Evolutionary conservation across 805 yeast genomes (phyloP), one percentile per base, ranked within the genome.

Genomic region (Yamadazyma scolyti): DNA sequence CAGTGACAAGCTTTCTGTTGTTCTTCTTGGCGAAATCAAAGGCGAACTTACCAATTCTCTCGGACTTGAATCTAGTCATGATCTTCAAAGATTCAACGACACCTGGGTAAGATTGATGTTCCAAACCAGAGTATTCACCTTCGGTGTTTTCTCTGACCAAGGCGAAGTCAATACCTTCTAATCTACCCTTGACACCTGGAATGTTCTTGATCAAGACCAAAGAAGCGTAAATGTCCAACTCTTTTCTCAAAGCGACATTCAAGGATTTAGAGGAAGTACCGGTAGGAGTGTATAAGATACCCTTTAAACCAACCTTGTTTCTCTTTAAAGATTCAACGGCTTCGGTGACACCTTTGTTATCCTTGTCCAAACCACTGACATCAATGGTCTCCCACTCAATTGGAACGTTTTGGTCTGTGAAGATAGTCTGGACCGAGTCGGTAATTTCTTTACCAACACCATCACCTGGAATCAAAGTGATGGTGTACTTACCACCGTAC

Each of bases 141-240:
- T 90, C 97, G 48, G 97, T 90, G 75, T 93, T 93, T 69, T 93
- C 98, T 75, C 98, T 87, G 58, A 93, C 94, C 46, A 93, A 74
- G 23, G 89, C 96, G 56, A 90, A 76, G 68, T 89, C 96, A 45
- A 90, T 85, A 47, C 84, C 88, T 41, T 82, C 75, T 57, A 88
- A 76, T 64, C 89, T 86, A 39, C 95, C 81, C 63, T 86, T 75
- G 44, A 89, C 95, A 62, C 97, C 97, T 40, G 94, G 93, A 41
- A 93, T 77, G 65, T 85, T 83, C 71, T 89, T 87, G 73, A 88
- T 87, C 50, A 88, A 73, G n/a, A 93, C 94, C 44, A 90, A 76
- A 20, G 95, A 85, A 37, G 98, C 98, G 56, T 82, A 93, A 52
- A 90, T 86, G 64, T 93, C 97, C 50, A 90, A 74, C 62, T 89